Percentiles rank a stretch among this genome's conserved stretches.
These are phyloP conservation scores for Cucurbita argyrosperma DNA, from an alignment of 306 rosid genomes.

Conservation along the genomic window DNA sequence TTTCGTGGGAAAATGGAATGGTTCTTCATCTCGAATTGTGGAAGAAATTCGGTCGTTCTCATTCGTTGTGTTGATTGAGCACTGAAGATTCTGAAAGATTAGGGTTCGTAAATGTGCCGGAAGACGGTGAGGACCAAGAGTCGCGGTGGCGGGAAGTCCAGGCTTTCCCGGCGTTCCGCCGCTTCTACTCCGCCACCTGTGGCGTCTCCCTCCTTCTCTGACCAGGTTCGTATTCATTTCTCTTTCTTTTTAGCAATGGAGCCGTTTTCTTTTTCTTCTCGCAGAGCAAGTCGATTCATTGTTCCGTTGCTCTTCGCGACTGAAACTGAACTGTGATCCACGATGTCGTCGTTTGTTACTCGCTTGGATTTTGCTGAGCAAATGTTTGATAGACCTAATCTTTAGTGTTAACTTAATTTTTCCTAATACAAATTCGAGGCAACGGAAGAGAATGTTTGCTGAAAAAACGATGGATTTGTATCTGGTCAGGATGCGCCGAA, in stretches of 20 bases:
- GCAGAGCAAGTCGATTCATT: neutral
- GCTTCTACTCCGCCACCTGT: neutral
- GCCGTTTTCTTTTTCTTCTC: neutral
- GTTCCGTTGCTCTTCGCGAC: neutral
- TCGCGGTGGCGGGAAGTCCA: slow-evolving; percentile 1
- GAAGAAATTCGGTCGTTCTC: neutral
- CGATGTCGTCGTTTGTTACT: neutral
- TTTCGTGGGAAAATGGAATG: neutral
- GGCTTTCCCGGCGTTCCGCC: neutral
- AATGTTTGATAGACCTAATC: neutral
- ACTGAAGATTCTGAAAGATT: neutral
- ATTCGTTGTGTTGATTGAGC: neutral
- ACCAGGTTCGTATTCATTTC: neutral
- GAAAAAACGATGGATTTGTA: neutral
- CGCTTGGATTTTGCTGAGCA: neutral
- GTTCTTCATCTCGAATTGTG: neutral
- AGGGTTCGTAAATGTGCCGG: neutral
- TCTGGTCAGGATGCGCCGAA: neutral
- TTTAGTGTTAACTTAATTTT: neutral
- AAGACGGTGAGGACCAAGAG: neutral
- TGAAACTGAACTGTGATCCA: neutral
- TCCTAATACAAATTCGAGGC: neutral
- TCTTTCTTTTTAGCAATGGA: neutral
- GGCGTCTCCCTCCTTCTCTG: neutral
- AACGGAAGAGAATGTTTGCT: neutral